phyloP scores from a whole-genome alignment of 768 basidiomycete species.

The Boletus eberwhitei region DNA sequence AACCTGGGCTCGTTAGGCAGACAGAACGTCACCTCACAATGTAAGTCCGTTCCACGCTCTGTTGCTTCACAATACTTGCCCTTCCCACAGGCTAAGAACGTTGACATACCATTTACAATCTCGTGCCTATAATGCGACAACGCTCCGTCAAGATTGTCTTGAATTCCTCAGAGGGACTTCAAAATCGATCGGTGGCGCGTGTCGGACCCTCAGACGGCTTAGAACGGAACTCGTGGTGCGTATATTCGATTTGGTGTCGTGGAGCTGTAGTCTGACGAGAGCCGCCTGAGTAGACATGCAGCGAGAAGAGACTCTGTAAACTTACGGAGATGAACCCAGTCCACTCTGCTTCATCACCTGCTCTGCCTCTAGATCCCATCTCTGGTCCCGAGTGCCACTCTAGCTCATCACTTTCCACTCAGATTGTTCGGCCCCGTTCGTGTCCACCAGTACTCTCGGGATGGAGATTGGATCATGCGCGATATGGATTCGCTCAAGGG shows the following conservation, averaged over 20 bases:
- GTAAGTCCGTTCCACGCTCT: not conserved
- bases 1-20: not conserved
- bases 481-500: accelerated
- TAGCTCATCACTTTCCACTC: not conserved
- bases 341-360: not conserved
- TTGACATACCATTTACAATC: not conserved
- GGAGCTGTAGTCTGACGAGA: not conserved
- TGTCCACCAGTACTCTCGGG: not conserved
- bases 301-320: not conserved
- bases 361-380: too few relatives aligned
- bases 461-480: not conserved
- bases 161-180: slow-evolving; percentile 3
- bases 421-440: not conserved
- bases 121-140: not conserved
- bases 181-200: not conserved
- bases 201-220: not conserved
- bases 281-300: not conserved
- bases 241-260: not conserved
- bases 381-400: not conserved
- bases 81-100: not conserved
- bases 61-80: not conserved
- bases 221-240: slow-evolving; percentile 3
- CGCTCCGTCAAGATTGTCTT: not conserved
- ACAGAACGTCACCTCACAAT: not conserved
- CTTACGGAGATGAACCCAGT: not conserved